A percentile compares a stretch with the other conserved stretches of the same genome.
These are phyloP conservation scores for Skeletonema potamos DNA, from an alignment of 108 stramenopile genomes.

Conservation along the genomic window DNA sequence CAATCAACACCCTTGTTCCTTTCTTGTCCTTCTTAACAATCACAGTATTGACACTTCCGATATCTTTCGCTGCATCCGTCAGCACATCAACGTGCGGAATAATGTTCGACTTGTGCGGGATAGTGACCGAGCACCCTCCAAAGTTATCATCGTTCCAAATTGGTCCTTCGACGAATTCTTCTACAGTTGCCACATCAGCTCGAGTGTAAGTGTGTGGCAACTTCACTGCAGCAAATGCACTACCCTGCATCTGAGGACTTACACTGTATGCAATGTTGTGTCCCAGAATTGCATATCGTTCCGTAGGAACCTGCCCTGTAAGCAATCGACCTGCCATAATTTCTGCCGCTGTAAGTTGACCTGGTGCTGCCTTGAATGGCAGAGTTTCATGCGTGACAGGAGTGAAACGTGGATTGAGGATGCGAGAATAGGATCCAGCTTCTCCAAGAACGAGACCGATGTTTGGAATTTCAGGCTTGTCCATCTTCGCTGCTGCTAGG, in stretches of 20 bases:
- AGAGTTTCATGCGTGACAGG: slow-evolving; percentile 94
- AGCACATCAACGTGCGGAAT: slow-evolving; percentile 91
- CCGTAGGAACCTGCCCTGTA: slow-evolving; percentile 71
- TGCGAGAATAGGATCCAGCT: slow-evolving; percentile 84
- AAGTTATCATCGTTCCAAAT: slow-evolving; percentile 78
- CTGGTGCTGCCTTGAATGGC: slow-evolving; percentile 93
- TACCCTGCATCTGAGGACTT: slow-evolving; percentile 95
- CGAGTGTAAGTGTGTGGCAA: slow-evolving; percentile 88
- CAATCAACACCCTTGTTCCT: slow-evolving; percentile 69
- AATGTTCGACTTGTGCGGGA: slow-evolving; percentile 97
- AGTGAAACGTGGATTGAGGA: slow-evolving; percentile 91
- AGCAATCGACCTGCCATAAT: slow-evolving; percentile 87
- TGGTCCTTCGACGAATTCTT: slow-evolving; percentile 84
- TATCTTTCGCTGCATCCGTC: slow-evolving; percentile 86
- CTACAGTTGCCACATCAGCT: slow-evolving; percentile 78
- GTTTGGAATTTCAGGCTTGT: slow-evolving; percentile 81
- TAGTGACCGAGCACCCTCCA: slow-evolving; percentile 95
- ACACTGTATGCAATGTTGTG: slow-evolving; percentile 93
- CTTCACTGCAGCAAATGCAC: slow-evolving; percentile 83
- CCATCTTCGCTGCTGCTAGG: slow-evolving; percentile 48
- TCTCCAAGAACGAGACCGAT: slow-evolving; percentile 89
- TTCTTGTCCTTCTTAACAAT: slow-evolving; percentile 66
- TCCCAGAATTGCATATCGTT: slow-evolving; percentile 90
- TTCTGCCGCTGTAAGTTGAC: slow-evolving; percentile 93
- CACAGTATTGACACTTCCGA: slow-evolving; percentile 99